These are phyloP conservation scores for Botrytis byssoidea DNA, from an alignment of 2,329 filamentous ascomycete genomes.

Conservation along the genomic window DNA sequence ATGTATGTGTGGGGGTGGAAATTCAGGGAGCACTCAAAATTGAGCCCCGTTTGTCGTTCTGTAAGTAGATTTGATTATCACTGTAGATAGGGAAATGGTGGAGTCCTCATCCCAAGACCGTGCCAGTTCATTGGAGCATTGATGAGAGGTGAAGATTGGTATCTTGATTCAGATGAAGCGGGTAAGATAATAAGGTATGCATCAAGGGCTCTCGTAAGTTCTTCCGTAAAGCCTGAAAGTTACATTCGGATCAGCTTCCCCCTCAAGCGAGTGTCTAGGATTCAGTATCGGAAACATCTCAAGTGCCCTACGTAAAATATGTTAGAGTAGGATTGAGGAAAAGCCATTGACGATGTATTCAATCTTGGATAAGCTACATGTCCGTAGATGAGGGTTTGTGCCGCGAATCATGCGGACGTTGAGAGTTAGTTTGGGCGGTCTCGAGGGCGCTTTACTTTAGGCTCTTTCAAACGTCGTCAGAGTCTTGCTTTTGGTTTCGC, in stretches of 20 bases:
- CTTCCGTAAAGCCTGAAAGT: constrained; percentile 5
- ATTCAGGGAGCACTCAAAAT: constrained; percentile 9
- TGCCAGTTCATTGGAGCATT: constrained; percentile 1
- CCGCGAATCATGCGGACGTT: constrained; percentile 10
- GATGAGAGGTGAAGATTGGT: not conserved
- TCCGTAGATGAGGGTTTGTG: not conserved
- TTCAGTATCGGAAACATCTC: not conserved
- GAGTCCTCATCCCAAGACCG: not conserved
- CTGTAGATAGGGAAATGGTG: constrained; percentile 15
- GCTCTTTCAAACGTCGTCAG: constrained; percentile 1
- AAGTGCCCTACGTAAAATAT: not conserved
- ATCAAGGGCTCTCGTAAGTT: constrained; percentile 15
- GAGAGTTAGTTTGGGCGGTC: not conserved
- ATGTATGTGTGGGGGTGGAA: constrained; percentile 17
- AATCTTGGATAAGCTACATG: constrained; percentile 1
- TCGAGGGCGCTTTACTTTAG: not conserved
- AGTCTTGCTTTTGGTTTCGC: constrained; percentile 11
- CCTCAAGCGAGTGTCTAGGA: constrained; percentile 9
- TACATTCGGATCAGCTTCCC: constrained; percentile 18
- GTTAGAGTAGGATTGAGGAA: not conserved
- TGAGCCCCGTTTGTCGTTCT: constrained; percentile 9
- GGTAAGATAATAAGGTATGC: constrained; percentile 7
- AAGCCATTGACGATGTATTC: constrained; percentile 13
- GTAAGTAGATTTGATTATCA: constrained; percentile 1
- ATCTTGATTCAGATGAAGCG: not conserved